Conservation (phyloP, 176 grass and related monocot genomes). For the Rhynchospora tenuis region DNA sequence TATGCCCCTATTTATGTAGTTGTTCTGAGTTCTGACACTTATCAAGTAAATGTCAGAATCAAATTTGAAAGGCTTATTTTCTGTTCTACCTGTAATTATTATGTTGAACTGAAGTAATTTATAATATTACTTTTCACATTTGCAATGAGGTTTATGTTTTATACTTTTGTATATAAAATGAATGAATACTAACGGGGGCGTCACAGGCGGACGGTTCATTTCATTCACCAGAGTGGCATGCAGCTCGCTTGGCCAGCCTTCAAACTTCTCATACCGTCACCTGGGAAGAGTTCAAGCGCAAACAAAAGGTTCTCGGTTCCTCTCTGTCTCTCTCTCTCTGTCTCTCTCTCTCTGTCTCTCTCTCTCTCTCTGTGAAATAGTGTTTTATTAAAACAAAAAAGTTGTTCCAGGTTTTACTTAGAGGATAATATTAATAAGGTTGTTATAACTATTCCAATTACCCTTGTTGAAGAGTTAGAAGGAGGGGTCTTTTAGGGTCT, state of each 20-base stretch:
- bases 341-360: neutral
- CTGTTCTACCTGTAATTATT: neutral
- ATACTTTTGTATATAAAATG: conserved; percentile 9
- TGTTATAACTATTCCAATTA: neutral
- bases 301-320: conserved; percentile 98
- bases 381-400: neutral
- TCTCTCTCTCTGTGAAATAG: neutral
- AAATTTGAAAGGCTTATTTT: neutral
- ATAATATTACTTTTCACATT: neutral
- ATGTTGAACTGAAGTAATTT: neutral
- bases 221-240: conserved; percentile 99
- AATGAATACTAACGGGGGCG: conserved; percentile 87
- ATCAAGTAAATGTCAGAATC: neutral
- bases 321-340: neutral
- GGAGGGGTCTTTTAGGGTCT: neutral
- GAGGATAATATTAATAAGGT: neutral
- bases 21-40: neutral
- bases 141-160: neutral
- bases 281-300: conserved; percentile 99
- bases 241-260: conserved; percentile 96
- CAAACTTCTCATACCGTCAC: conserved; percentile 95
- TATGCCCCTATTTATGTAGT: neutral
- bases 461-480: neutral
- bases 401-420: neutral
- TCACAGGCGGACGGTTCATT: conserved; percentile 99